A percentile compares a stretch with the other conserved stretches of the same genome.
Evolutionary conservation across 2,329 filamentous ascomycete genomes (phyloP).

Genomic region (Pseudocercospora fuligena): DNA sequence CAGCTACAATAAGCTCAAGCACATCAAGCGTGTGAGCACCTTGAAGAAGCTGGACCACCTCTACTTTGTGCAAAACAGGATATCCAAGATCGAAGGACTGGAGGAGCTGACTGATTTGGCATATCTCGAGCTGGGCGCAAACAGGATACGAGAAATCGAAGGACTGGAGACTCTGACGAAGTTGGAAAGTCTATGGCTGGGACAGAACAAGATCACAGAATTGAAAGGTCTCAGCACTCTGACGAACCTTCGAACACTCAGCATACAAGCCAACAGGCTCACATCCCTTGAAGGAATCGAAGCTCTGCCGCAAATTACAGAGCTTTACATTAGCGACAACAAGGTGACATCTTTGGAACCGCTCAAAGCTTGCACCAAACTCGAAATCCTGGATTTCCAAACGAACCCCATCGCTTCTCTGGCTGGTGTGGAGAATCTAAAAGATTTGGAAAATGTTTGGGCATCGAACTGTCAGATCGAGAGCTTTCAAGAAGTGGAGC

Average conservation of each 20-base stretch:
- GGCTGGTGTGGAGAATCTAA: constrained; percentile 69
- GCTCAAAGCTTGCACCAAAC: constrained; percentile 57
- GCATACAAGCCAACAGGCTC: constrained; percentile 94
- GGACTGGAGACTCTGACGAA: constrained; percentile 78
- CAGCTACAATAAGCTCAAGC: constrained; percentile 99
- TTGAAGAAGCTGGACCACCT: constrained; percentile 79
- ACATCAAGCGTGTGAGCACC: constrained; percentile 87
- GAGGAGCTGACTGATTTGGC: constrained; percentile 74
- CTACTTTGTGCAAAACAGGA: constrained; percentile 95
- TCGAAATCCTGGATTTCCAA: constrained; percentile 84
- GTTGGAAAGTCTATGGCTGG: constrained; percentile 90
- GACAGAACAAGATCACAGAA: constrained; percentile 93
- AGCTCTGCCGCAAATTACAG: constrained; percentile 77
- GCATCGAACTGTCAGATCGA: constrained; percentile 83
- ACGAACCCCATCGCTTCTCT: constrained; percentile 83
- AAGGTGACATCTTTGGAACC: constrained; percentile 78
- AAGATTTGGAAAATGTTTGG: constrained; percentile 87
- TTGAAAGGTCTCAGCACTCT: constrained; percentile 77
- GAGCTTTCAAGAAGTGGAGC: constrained; percentile 83
- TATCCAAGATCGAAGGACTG: constrained; percentile 82
- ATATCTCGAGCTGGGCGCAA: constrained; percentile 89
- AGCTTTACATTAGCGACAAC: constrained; percentile 96
- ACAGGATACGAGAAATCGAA: constrained; percentile 85
- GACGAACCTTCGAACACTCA: constrained; percentile 81
- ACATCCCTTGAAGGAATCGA: constrained; percentile 75